Percentiles rank a stretch among this genome's conserved stretches.
phyloP scores from a whole-genome alignment of 2,329 filamentous ascomycete genomes.

The Cadophora sp. region DNA sequence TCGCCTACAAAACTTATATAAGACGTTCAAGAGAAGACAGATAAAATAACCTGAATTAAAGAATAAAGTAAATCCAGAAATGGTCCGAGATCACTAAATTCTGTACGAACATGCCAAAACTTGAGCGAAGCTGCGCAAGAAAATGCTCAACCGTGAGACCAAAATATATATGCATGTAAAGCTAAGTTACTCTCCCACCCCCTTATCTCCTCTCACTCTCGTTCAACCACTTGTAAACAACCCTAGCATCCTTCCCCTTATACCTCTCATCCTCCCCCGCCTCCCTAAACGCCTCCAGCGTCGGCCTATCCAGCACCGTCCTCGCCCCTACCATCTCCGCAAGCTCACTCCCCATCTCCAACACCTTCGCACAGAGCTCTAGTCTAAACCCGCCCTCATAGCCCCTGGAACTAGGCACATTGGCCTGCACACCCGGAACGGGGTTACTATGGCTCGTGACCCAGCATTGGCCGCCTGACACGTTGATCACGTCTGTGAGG shows the following conservation, averaged over 20 bases:
- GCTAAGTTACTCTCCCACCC: not conserved
- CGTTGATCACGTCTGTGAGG: conserved; percentile 57
- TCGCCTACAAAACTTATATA: no score
- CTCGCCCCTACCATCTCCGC: conserved; percentile 52
- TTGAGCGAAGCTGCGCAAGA: not conserved
- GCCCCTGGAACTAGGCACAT: conserved; percentile 40
- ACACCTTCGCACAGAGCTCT: conserved; percentile 65
- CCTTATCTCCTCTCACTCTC: conserved; percentile 23
- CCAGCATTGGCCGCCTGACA: conserved; percentile 49
- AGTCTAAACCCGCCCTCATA: conserved; percentile 61
- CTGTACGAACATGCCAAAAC: not conserved
- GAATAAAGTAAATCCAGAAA: not conserved
- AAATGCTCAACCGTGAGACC: not conserved
- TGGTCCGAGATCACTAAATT: not conserved
- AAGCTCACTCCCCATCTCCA: conserved; percentile 59
- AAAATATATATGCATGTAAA: not conserved
- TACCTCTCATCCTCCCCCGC: conserved; percentile 27
- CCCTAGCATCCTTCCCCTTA: conserved; percentile 29
- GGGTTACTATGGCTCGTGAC: conserved; percentile 46
- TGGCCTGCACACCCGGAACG: conserved; percentile 44
- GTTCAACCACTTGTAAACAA: conserved; percentile 32
- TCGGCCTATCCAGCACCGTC: conserved; percentile 23
- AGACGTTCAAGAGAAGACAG: no score
- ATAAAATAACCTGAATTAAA: no score
- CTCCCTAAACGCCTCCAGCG: conserved; percentile 26